Base-by-base conservation (phyloP, 495 filamentous ascomycete species). In the Neurospora sp. region DNA sequence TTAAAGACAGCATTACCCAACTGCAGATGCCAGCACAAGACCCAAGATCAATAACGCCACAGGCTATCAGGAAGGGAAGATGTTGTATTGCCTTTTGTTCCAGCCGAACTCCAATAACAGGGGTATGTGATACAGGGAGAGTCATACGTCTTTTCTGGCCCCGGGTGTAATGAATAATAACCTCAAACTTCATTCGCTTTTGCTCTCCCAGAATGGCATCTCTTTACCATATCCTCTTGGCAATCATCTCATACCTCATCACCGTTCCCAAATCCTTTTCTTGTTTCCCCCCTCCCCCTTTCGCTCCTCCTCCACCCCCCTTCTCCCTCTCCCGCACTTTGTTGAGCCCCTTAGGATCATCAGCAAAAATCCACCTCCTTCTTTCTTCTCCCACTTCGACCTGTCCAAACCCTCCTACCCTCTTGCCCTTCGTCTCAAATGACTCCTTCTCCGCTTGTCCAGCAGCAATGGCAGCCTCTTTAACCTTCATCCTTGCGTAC, bases 201-300 rank as follows among this genome's bases (percentile, higher is more conserved):
- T 20, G 4, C 9, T 20, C 16, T 8, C 20, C 5, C 20, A 12
- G 9, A 27, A 22, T 12, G 10, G 4, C 0, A 27, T 0, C 10
- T 39, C 22, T 27, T 68, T 40, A 96, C 93, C 94, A 97, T 78
- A 97, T 97, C 81, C 94, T 86, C 85, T 97, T 97, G 9, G 92
- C 93, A 75, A 90, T 88, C 94, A 97, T 96, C 75, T 89, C 90
- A 65, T 65, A 65, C 27, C 53, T 65, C 53, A 65, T 65, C 6
- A 65, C 53, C 12, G 53, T 65, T 8, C 22, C 78, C 78, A 80
- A 59, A 78, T 80, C 53, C 78, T 71, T 77, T 39, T 74, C 12
- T 92, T 94, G 91, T 89, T 96, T 98, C 97, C 77, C 98, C 97
- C 80, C 96, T 85, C 77, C 86, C 87, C 8, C 98, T 92, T 72